Conservation (phyloP, 495 filamentous ascomycete genomes). For the Penicillium steckii region DNA sequence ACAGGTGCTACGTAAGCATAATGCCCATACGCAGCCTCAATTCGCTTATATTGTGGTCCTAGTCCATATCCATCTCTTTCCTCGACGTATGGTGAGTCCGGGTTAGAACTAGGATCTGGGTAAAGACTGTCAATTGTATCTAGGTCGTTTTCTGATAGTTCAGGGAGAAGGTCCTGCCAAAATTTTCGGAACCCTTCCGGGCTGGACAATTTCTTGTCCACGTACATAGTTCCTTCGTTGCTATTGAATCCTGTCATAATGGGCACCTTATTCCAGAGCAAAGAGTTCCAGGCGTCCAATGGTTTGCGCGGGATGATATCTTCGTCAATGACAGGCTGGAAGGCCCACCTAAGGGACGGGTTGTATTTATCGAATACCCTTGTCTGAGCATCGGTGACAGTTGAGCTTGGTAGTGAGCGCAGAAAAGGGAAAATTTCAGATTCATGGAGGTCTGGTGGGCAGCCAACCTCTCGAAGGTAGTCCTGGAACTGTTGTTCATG, state of each 20-base stretch:
- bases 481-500: slow-evolving; percentile 59
- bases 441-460: slow-evolving; percentile 34
- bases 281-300: slow-evolving; percentile 52
- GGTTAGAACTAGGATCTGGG: slow-evolving; percentile 48
- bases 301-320: slow-evolving; percentile 56
- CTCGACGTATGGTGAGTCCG: slow-evolving; percentile 38
- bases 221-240: slow-evolving; percentile 63
- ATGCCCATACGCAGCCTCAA: slow-evolving; percentile 63
- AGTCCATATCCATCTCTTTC: slow-evolving; percentile 32
- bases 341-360: slow-evolving; percentile 60
- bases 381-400: slow-evolving; percentile 48
- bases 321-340: slow-evolving; percentile 65
- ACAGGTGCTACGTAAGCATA: slow-evolving; percentile 69
- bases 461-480: slow-evolving; percentile 49
- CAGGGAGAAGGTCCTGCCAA: slow-evolving; percentile 55
- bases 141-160: slow-evolving; percentile 43
- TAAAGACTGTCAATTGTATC: slow-evolving; percentile 54
- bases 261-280: slow-evolving; percentile 54
- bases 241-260: slow-evolving; percentile 65
- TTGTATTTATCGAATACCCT: slow-evolving; percentile 53
- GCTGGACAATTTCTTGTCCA: slow-evolving; percentile 44
- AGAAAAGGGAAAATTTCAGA: slow-evolving; percentile 50
- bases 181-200: slow-evolving; percentile 52
- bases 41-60: slow-evolving; percentile 56
- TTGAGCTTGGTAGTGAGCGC: slow-evolving; percentile 43